Evolutionary conservation across 352 stramenopile species (phyloP), one percentile per base, ranked within the genome.

Genomic region (Aphanomyces stellatus): DNA sequence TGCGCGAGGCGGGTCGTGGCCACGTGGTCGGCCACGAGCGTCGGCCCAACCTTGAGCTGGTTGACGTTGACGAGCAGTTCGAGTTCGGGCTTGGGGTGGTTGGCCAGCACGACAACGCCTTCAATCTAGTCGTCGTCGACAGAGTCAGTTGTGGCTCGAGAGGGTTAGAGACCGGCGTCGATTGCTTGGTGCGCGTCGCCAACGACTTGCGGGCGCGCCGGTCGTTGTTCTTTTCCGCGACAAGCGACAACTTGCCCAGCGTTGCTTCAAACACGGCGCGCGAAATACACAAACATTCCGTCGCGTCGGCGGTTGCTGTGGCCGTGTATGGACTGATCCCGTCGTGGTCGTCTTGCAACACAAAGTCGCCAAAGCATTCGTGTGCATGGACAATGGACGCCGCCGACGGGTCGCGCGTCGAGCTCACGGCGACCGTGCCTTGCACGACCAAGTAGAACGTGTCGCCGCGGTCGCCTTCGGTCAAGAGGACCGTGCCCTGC

Each of bases 391-490:
- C 28, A 7, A 30, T n/a, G 11, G 80, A 71, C 27, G 69, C 62
- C 19, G 77, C 62, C 11, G 69, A 76, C 37, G 81, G 76, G 28
- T 78, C 76, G 40, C 80, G 86, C 0, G 80, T 87, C 7, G 74
- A 75, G 11, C 74, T 77, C n/a, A n/a, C n/a, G 46, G 90, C 76
- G 11, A 94, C 83, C 37, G 81, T 80, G 33, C 87, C 87, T 55
- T 76, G 91, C 3, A 81, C 90, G 56, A 96, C 91, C 30, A 97
- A 72, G 73, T 90, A 96, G 53, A 97, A 96, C 17, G 77, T 87
- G 19, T 90, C 82, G 42, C 90, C 86, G 8, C 79, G 83, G 73
- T 91, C 89, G 46, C 88, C 87, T 75, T 96, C 87, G 35, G 91
- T 82, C n/a, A 96, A 74, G 60, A 98, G 87, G 53, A 91, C 79